Percentiles rank a stretch among this genome's conserved stretches.
These are phyloP conservation scores for Oryza meyeriana DNA, from an alignment of 176 grass and related monocot species.

Conservation along the genomic window DNA sequence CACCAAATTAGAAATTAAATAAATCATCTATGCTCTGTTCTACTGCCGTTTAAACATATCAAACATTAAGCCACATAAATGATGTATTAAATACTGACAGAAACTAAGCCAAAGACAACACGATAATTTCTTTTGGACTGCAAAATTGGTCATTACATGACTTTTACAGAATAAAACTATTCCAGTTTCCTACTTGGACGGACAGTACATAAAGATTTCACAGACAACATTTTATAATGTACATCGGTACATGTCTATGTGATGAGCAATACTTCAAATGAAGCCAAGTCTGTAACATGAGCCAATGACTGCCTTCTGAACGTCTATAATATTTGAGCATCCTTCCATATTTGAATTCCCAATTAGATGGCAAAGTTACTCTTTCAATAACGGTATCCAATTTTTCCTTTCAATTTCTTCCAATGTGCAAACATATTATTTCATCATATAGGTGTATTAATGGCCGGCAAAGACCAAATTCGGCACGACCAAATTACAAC, in stretches of 20 bases:
- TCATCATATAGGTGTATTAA: neutral
- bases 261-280: too few relatives aligned
- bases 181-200: neutral
- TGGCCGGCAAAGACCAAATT: too few relatives aligned
- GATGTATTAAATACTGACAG: neutral
- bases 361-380: too few relatives aligned
- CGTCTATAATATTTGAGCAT: too few relatives aligned
- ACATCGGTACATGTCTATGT: too few relatives aligned
- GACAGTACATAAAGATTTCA: neutral
- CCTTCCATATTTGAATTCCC: too few relatives aligned
- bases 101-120: neutral
- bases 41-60: neutral
- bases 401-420: neutral
- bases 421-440: neutral
- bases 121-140: neutral
- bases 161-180: neutral
- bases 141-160: neutral
- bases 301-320: too few relatives aligned
- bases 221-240: neutral
- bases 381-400: too few relatives aligned
- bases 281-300: too few relatives aligned
- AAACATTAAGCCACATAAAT: neutral
- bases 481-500: neutral
- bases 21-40: neutral
- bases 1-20: slow-evolving; percentile 7